phyloP scores from a whole-genome alignment of 176 grass and related monocot genomes.

The Aegilops speltoides region DNA sequence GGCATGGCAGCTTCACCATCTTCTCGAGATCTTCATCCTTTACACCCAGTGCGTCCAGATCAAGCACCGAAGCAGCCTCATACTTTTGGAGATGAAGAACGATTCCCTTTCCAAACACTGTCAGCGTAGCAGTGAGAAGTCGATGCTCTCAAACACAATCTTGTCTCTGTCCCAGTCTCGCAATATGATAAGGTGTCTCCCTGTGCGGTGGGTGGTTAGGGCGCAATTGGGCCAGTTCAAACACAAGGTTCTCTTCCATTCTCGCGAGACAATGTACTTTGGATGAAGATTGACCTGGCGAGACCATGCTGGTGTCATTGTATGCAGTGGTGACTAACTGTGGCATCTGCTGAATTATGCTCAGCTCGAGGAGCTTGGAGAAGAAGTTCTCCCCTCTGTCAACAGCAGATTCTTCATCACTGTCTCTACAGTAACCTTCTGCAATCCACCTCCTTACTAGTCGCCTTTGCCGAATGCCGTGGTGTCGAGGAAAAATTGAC shows the following conservation, averaged over 20 bases:
- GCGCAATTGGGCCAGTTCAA: neutral
- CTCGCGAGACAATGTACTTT: constrained; percentile 23
- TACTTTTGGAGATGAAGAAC: neutral
- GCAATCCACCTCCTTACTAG: constrained; percentile 48
- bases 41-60: constrained; percentile 12
- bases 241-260: constrained; percentile 28
- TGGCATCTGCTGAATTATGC: constrained; percentile 20
- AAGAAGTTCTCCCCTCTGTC: constrained; percentile 6
- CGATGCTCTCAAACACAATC: neutral
- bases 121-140: constrained; percentile 25
- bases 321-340: neutral
- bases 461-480: constrained; percentile 10
- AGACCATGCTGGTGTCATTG: neutral
- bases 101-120: constrained; percentile 17
- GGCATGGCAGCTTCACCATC: neutral
- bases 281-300: constrained; percentile 32
- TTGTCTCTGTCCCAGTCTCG: neutral
- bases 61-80: constrained; percentile 42
- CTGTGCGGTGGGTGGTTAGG: neutral
- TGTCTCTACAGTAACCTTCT: constrained; percentile 22
- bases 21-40: neutral
- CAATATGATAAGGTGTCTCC: constrained; percentile 7
- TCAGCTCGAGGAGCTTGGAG: constrained; percentile 14
- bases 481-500: constrained; percentile 19
- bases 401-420: neutral